Percentiles rank a stretch among this genome's conserved stretches.
Conservation (phyloP, 2,329 filamentous ascomycete genomes). For the Phaeosphaeria sp. region DNA sequence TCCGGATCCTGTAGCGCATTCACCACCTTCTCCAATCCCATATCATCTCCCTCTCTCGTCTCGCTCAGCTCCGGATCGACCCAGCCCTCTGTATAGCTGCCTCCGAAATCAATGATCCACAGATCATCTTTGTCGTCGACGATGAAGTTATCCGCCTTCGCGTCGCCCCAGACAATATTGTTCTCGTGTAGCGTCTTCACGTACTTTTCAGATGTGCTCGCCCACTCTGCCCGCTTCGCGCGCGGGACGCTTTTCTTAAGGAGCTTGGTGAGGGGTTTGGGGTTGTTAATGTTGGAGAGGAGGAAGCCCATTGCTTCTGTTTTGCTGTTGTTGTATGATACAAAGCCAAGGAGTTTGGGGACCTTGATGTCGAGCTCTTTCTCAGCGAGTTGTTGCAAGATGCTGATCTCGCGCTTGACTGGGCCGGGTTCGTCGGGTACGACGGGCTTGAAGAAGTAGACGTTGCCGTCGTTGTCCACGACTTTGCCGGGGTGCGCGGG, state of each 20-base stretch:
- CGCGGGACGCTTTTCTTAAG: conserved; percentile 14
- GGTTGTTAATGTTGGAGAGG: conserved; percentile 15
- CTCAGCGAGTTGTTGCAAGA: conserved; percentile 15
- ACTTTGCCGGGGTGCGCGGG: conserved; percentile 26
- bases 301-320: conserved; percentile 21
- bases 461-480: neutral
- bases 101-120: conserved; percentile 52
- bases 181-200: conserved; percentile 16
- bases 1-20: conserved; percentile 18
- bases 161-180: conserved; percentile 36
- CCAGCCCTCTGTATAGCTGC: conserved; percentile 51
- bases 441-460: conserved; percentile 26
- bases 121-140: conserved; percentile 47
- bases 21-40: conserved; percentile 31
- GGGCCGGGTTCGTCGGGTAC: conserved; percentile 18
- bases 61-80: conserved; percentile 47
- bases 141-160: conserved; percentile 47
- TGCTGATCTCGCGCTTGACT: conserved; percentile 24
- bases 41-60: conserved; percentile 48
- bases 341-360: conserved; percentile 15
- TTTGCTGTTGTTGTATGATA: conserved; percentile 13
- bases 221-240: conserved; percentile 15
- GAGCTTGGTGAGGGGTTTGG: conserved; percentile 18
- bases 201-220: conserved; percentile 15
- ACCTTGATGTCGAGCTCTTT: conserved; percentile 19